Conservation (phyloP, 73 alveolate genomes). For the Paramecium octaurelia region DNA sequence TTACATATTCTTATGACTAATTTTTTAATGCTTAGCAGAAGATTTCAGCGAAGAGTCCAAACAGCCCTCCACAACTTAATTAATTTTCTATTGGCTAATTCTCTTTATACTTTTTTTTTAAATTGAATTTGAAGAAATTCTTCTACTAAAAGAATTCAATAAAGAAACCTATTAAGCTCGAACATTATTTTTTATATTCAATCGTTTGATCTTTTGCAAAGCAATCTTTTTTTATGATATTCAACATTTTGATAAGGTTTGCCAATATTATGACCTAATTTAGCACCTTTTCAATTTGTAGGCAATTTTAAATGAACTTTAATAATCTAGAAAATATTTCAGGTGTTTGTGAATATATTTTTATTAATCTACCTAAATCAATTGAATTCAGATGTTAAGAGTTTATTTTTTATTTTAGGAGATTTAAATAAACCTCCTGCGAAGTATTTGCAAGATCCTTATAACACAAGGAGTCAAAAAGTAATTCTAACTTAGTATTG, state of each 20-base stretch:
- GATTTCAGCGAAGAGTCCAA: neutral
- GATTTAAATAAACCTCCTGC: neutral
- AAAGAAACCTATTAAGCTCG: neutral
- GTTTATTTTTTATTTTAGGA: neutral
- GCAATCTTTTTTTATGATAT: neutral
- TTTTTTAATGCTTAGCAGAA: neutral
- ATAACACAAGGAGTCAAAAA: neutral
- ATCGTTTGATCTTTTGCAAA: neutral
- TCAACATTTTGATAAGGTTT: neutral
- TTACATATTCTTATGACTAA: neutral
- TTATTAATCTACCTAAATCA: neutral
- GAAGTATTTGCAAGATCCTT: neutral
- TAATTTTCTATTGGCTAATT: neutral
- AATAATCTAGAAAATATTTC: neutral
- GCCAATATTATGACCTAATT: neutral
- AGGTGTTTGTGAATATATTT: neutral
- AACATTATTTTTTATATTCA: neutral
- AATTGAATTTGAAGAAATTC: neutral
- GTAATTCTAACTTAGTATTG: neutral
- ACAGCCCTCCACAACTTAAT: neutral
- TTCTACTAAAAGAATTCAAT: neutral
- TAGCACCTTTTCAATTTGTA: neutral
- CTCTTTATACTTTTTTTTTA: neutral
- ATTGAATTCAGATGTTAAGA: neutral
- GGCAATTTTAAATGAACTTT: neutral